phyloP scores from a whole-genome alignment of 257 asterid species.

The Gynochthodes officinalis region DNA sequence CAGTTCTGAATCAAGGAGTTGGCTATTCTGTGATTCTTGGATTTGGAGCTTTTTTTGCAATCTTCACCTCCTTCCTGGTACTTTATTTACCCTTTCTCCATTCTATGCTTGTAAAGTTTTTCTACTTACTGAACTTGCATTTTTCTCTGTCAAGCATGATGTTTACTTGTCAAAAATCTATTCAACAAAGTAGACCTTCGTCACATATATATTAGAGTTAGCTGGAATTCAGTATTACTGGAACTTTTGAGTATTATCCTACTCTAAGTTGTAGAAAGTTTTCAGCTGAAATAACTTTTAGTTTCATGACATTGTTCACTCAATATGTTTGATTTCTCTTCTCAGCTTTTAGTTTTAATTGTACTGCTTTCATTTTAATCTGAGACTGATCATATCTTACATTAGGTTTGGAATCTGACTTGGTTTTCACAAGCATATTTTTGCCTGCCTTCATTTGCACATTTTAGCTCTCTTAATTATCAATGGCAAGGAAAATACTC shows the following conservation, averaged over 20 bases:
- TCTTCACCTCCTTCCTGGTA: constrained; percentile 88
- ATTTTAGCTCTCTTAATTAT: neutral
- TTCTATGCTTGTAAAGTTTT: neutral
- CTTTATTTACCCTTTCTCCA: neutral
- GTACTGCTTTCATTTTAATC: neutral
- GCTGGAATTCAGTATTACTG: too few species aligned
- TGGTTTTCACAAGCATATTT: neutral
- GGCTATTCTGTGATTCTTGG: constrained; percentile 93
- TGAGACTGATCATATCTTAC: too few species aligned
- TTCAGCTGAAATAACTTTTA: neutral
- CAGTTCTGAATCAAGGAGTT: constrained; percentile 76
- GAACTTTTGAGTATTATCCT: neutral
- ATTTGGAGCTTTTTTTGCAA: constrained; percentile 82
- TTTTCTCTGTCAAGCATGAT: neutral
- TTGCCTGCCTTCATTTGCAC: neutral
- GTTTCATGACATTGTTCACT: neutral
- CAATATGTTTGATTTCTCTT: neutral
- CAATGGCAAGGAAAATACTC: neutral
- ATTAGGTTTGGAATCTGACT: neutral
- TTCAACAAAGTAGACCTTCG: neutral
- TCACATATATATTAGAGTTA: too few species aligned
- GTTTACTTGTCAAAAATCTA: neutral
- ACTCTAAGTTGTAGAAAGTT: neutral
- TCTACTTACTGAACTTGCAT: neutral
- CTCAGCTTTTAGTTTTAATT: neutral